Evolutionary conservation across 2,329 filamentous ascomycete genomes (phyloP).

Genomic region (Alternaria ethzedia): DNA sequence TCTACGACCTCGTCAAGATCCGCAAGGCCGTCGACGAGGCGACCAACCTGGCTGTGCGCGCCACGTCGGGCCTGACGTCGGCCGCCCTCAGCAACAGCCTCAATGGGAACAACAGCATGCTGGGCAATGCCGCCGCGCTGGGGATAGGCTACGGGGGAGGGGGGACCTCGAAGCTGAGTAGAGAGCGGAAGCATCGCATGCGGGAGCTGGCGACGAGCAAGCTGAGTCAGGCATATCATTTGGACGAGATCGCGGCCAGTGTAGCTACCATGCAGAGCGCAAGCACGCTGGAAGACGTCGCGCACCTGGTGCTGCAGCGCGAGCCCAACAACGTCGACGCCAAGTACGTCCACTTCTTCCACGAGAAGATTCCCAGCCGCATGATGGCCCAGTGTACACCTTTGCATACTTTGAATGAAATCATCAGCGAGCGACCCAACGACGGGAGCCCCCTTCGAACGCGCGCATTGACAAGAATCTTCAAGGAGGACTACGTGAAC

Average conservation of each 20-base stretch:
- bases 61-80: constrained; percentile 74
- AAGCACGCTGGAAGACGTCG: constrained; percentile 78
- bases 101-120: constrained; percentile 59
- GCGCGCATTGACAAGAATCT: constrained; percentile 74
- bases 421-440: constrained; percentile 68
- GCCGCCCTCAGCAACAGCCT: constrained; percentile 65
- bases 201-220: constrained; percentile 80
- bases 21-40: constrained; percentile 80
- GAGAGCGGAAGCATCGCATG: constrained; percentile 79
- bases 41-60: constrained; percentile 76
- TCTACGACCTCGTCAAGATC: constrained; percentile 86
- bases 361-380: constrained; percentile 83
- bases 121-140: constrained; percentile 59
- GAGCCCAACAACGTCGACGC: constrained; percentile 73
- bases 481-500: constrained; percentile 75
- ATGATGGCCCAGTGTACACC: constrained; percentile 76
- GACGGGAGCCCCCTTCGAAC: constrained; percentile 74
- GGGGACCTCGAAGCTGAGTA: constrained; percentile 69
- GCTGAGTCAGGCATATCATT: constrained; percentile 75
- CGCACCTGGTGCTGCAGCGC: constrained; percentile 73
- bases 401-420: constrained; percentile 68
- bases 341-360: constrained; percentile 90
- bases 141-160: constrained; percentile 65
- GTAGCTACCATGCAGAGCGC: constrained; percentile 84
- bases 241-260: constrained; percentile 84